Evolutionary conservation across 225 moss, liverwort and hornwort species (phyloP), one percentile per base, ranked within the genome.

Genomic region (Marchantia polymorpha): DNA sequence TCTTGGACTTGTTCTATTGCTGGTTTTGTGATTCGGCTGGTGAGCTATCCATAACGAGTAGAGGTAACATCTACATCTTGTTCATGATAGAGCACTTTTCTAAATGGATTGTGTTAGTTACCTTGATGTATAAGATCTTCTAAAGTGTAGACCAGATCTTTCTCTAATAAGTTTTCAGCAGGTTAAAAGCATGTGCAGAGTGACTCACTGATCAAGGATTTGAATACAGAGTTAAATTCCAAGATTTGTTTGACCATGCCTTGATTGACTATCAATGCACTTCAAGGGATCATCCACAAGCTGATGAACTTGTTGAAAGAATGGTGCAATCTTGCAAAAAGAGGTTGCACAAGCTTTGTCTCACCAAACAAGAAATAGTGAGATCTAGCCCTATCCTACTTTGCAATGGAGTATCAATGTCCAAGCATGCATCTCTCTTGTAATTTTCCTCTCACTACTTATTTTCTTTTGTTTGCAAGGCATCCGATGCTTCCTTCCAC

Each of bases 1-100:
- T 70, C 56, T 51, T 6, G 2, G 70, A 53, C 14, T 10, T 79
- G 31, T 70, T 71, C 8, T 55, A 55, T 55, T 14, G 10, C 14
- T 55, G 55, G 8, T 78, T 64, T 9, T 78, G 78, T 66, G 64
- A 78, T 23, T 25, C 39, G 23, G 30, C 30, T 64, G 60, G 64
- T 19, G 78, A 73, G 7, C 47, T 73, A 73, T 16, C 50, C 9
- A 15, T 22, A 17, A 65, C 31, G 5, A 7, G 6, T n/a, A 17
- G 25, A 26, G 78, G 31, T 14, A 78, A 65, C 49, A 31, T 78
- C 2, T 78, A 65, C 26, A 49, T 29, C 6, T 64, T 64, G 61
- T 46, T 63, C 22, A 73, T 78, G 78, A 78, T 78, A 5, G 78
- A 78, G 14, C 61, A 78, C 10, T 78, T 78, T 12, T 78, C 64